phyloP scores from a whole-genome alignment of 2,329 filamentous ascomycete genomes.

The Akanthomyces lecanii region DNA sequence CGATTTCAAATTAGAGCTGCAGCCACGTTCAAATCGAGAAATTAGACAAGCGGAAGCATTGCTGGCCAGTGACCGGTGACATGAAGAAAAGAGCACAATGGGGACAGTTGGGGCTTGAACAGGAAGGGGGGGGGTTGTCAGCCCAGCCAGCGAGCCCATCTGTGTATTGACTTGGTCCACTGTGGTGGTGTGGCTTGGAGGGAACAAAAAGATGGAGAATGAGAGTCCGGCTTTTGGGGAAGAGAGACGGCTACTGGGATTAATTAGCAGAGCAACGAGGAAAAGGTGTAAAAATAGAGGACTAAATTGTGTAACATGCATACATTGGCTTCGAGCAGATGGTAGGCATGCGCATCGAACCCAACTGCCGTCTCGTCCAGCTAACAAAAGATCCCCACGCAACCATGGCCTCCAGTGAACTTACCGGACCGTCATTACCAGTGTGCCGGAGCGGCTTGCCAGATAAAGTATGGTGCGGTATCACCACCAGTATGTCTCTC shows the following conservation, averaged over 20 bases:
- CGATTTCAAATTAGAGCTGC: background rate
- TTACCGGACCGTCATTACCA: background rate
- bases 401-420: background rate
- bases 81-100: background rate
- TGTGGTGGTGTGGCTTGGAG: slow-evolving; percentile 1
- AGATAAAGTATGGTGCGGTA: slow-evolving; percentile 2
- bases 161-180: background rate
- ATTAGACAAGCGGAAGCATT: background rate
- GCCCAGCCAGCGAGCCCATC: background rate
- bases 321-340: background rate
- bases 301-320: background rate
- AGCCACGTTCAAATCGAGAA: background rate
- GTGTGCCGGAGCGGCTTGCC: slow-evolving; percentile 12
- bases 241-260: background rate
- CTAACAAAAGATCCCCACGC: background rate
- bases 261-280: background rate
- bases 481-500: background rate
- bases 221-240: background rate
- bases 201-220: background rate
- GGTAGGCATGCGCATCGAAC: background rate
- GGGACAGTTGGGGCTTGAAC: background rate
- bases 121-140: background rate
- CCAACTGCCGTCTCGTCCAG: background rate
- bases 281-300: background rate
- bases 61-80: background rate